phyloP scores from a whole-genome alignment of 2,329 filamentous ascomycete species.

The Davidsoniella eucalypti region DNA sequence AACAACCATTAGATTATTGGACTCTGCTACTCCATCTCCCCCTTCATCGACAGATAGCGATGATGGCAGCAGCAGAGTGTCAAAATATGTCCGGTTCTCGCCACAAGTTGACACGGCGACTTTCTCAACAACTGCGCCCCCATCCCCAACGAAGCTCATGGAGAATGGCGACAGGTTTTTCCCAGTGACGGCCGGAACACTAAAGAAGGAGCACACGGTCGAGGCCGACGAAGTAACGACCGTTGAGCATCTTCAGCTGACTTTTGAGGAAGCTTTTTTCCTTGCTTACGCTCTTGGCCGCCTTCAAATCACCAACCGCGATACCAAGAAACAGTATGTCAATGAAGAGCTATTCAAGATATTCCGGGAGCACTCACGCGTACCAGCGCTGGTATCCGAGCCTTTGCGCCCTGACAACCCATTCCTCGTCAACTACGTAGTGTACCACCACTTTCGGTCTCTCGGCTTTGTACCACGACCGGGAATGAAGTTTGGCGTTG shows the following conservation, averaged over 20 bases:
- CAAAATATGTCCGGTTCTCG: slow-evolving; percentile 56
- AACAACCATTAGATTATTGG: background rate
- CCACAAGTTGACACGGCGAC: slow-evolving; percentile 49
- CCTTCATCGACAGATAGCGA: slow-evolving; percentile 1
- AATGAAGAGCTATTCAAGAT: slow-evolving; percentile 43
- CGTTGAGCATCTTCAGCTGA: slow-evolving; percentile 80
- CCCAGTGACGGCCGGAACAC: slow-evolving; percentile 12
- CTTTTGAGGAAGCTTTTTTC: slow-evolving; percentile 83
- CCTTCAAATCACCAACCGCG: slow-evolving; percentile 43
- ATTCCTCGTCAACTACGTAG: slow-evolving; percentile 74
- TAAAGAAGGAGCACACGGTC: slow-evolving; percentile 4
- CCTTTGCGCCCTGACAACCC: slow-evolving; percentile 55
- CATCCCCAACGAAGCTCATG: slow-evolving; percentile 25
- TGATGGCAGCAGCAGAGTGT: background rate
- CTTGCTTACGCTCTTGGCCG: slow-evolving; percentile 65
- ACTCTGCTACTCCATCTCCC: slow-evolving; percentile 5
- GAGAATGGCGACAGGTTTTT: slow-evolving; percentile 15
- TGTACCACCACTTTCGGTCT: slow-evolving; percentile 92
- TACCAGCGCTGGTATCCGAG: slow-evolving; percentile 31
- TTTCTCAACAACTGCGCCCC: slow-evolving; percentile 36
- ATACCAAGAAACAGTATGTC: slow-evolving; percentile 29
- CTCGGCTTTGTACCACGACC: slow-evolving; percentile 87
- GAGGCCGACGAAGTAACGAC: slow-evolving; percentile 22
- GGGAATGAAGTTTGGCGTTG: slow-evolving; percentile 86
- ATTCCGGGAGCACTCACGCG: slow-evolving; percentile 54